These are phyloP conservation scores for Vicia faba DNA, from an alignment of 306 rosid species.

Conservation along the genomic window DNA sequence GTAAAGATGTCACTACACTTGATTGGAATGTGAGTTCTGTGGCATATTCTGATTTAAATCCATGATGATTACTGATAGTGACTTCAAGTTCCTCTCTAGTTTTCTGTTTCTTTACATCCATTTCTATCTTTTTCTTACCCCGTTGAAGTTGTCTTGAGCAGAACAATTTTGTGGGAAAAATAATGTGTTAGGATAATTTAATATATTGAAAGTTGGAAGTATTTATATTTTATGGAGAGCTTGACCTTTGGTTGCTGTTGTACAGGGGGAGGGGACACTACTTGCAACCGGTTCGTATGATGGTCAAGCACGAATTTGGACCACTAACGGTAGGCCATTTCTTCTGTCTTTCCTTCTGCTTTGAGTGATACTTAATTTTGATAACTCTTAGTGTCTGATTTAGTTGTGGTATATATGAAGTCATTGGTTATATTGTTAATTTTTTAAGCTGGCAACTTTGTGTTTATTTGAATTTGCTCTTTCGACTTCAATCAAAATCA, in stretches of 20 bases:
- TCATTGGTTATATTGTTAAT: neutral
- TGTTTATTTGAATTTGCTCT: conserved; percentile 19
- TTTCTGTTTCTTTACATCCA: neutral
- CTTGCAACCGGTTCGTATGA: conserved; percentile 98
- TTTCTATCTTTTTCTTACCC: neutral
- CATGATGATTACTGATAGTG: neutral
- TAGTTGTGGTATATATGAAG: conserved; percentile 20
- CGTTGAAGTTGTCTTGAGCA: no score
- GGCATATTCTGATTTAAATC: conserved; percentile 12
- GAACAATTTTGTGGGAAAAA: no score
- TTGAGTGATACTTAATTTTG: conserved; percentile 1
- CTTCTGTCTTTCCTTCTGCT: conserved; percentile 1
- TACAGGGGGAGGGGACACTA: conserved; percentile 83
- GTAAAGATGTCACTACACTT: conserved; percentile 92
- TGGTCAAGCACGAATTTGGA: conserved; percentile 99
- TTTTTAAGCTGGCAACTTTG: conserved; percentile 5
- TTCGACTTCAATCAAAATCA: conserved; percentile 1
- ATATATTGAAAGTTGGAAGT: neutral
- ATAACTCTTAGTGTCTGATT: conserved; percentile 10
- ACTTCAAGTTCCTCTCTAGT: neutral
- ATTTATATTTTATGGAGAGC: neutral
- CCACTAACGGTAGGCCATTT: conserved; percentile 61
- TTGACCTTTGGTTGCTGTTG: conserved; percentile 21
- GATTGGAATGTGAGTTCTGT: conserved; percentile 92
- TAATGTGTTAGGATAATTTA: no score